Evolutionary conservation across 78 protist species (phyloP), one percentile per base, ranked within the genome.

Genomic region (Anaeramoeba ignava): DNA sequence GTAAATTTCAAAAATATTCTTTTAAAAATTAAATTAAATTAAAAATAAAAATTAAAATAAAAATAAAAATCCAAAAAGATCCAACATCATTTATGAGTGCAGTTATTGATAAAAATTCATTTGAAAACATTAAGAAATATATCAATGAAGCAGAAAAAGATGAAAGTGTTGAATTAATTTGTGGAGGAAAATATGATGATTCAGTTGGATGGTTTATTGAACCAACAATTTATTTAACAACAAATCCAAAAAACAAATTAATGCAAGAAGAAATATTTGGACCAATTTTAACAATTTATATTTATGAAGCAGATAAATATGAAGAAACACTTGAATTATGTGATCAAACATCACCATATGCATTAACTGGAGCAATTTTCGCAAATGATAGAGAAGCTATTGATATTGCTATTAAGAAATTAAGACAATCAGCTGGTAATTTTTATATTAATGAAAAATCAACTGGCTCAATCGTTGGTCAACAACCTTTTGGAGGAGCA

Each of bases 381-480:
- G 73, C 85, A 34, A 0, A 27, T 2, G 90, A 87, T 41, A 34
- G 91, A 1, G 41, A 2, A 37, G 81, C 40, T 33, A 3, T 88
- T 3, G 0, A 8, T 39, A 2, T 1, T 27, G 92, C 89, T 27
- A 38, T 39, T 3, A 36, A 85, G 39, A 37, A 31, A 3, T 86
- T 93, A 23, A 82, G 54, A 40, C 80, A 92, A 84, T 87, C 93
- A 68, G 84, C 92, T 23, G 98, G 98, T 41, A 95, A 95, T 89
- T 85, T 95, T 67, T 95, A 95, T 89, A 89, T 95, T 86, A 95
- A 95, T 85, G 96, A 93, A 89, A 93, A 92, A 90, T 85, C 89
- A 82, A 95, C 98, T 27, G 98, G 96, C 39, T 95, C 98, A 12
- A 93, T 95, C 31, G 98, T 95, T 37, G 98, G 96, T n/a, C 93